These are phyloP conservation scores for Pseudoneurospora amorphoporcata DNA, from an alignment of 495 filamentous ascomycete genomes.

Conservation along the genomic window DNA sequence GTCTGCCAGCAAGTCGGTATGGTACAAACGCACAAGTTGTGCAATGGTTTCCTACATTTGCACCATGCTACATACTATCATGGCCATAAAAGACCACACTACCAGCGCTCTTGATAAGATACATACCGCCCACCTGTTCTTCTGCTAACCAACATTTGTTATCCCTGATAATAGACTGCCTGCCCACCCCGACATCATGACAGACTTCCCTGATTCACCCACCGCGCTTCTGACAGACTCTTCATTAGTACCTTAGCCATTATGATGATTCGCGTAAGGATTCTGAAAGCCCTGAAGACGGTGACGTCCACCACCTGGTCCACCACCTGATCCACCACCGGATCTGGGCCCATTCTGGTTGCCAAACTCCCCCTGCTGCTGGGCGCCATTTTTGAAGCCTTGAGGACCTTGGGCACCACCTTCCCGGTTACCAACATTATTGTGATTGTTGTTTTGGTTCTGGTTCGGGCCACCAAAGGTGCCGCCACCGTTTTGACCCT, in stretches of 20 bases:
- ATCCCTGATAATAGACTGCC: too few relatives aligned
- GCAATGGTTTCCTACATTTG: too few relatives aligned
- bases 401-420: neutral
- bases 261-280: neutral
- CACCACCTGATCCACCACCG: neutral
- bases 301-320: neutral
- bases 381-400: neutral
- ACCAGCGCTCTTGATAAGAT: too few relatives aligned
- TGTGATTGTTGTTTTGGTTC: neutral
- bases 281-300: neutral
- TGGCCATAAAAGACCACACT: too few relatives aligned
- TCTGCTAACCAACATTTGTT: too few relatives aligned
- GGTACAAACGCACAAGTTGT: neutral
- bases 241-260: neutral
- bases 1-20: constrained; percentile 56
- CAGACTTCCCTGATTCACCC: too few relatives aligned
- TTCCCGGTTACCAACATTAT: too few relatives aligned
- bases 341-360: neutral
- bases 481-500: neutral
- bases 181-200: too few relatives aligned
- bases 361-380: neutral
- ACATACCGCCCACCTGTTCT: too few relatives aligned
- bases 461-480: neutral
- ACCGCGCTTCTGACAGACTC: too few relatives aligned
- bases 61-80: too few relatives aligned